Evolutionary conservation across 768 basidiomycete species (phyloP), one percentile per base, ranked within the genome.

Genomic region (Rubroboletus pulcherrimus): DNA sequence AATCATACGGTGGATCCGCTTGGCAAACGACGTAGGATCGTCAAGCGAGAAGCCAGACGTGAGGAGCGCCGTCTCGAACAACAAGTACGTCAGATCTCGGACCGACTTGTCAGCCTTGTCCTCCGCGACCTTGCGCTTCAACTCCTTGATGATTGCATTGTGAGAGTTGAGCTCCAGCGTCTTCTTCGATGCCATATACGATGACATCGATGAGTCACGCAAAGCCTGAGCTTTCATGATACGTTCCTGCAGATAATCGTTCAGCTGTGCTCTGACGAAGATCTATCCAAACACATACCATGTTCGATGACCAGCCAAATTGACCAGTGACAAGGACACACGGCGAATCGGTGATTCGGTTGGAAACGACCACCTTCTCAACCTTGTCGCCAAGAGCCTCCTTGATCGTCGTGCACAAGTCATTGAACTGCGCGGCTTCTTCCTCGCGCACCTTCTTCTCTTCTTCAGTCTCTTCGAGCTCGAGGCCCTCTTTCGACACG

Each of bases 211-310:
- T 17, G 92, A 91, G 73, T 96, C 93, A 60, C 93, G 91, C 54
- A 96, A 85, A 31, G 95, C 95, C 76, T 98, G 95, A 12, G 96
- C 94, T 78, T 96, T 96, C 96, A 98, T 98, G 80, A 98, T 97
- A 75, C 95, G 88, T 74, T 95, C 91, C 85, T 86, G 63, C 41
- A 66, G 0, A 37, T 34, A 19, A 31, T 35, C 30, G 14, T 49
- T 65, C 11, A 64, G 34, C 21, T 14, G 42, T 33, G 21, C 21
- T 49, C 21, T 9, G 4, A 14, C 8, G 5, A 30, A 4, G 9
- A 33, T 26, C 14, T 34, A 41, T 30, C 53, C 15, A 24, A 30
- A 73, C 80, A 72, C 81, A 44, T 60, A 86, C 89, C 96, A 98
- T 98, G 82, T 98, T 98, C 53, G 95, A 94, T 29, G 93, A 97